These are phyloP conservation scores for Fomitopsis betulina DNA, from an alignment of 1,284 basidiomycete species.

Conservation along the genomic window DNA sequence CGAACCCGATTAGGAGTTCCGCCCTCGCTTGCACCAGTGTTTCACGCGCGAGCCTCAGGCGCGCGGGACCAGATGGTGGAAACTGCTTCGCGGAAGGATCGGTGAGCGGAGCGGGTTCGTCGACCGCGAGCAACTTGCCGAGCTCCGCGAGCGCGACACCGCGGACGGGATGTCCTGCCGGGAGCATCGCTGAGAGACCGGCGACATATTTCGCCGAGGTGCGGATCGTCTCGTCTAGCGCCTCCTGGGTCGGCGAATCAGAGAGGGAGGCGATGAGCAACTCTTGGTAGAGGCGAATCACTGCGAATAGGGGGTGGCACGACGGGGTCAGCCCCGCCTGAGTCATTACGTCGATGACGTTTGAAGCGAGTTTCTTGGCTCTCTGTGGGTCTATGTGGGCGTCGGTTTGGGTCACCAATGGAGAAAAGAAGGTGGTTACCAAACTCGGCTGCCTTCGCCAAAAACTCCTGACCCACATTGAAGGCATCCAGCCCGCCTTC, in stretches of 20 bases:
- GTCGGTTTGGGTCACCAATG: background rate
- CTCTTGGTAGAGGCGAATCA: slow-evolving; percentile 65
- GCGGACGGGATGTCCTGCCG: slow-evolving; percentile 73
- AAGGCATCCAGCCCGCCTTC: slow-evolving; percentile 56
- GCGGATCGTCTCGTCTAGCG: slow-evolving; percentile 61
- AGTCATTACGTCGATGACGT: slow-evolving; percentile 57
- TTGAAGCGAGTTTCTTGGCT: slow-evolving; percentile 56
- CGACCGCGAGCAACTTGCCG: slow-evolving; percentile 76
- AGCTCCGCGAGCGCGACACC: slow-evolving; percentile 76
- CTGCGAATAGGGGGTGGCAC: slow-evolving; percentile 72
- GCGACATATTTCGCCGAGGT: slow-evolving; percentile 51
- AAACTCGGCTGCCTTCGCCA: slow-evolving; percentile 62
- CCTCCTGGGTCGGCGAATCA: slow-evolving; percentile 36
- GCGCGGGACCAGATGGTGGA: slow-evolving; percentile 59
- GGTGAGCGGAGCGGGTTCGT: slow-evolving; percentile 47
- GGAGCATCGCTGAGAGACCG: slow-evolving; percentile 53
- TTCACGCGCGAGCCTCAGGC: slow-evolving; percentile 60
- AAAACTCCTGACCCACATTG: slow-evolving; percentile 60
- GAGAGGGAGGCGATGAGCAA: slow-evolving; percentile 55
- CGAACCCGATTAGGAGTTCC: slow-evolving; percentile 62
- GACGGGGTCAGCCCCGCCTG: slow-evolving; percentile 53
- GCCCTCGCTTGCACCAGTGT: slow-evolving; percentile 56
- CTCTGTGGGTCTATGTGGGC: slow-evolving; percentile 45
- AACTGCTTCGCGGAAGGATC: slow-evolving; percentile 29
- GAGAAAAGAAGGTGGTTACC: slow-evolving; percentile 32